Percentiles rank a stretch among this genome's conserved stretches.
These are phyloP conservation scores for Podospora bellae-mahoneyi DNA, from an alignment of 495 filamentous ascomycete genomes.

Conservation along the genomic window DNA sequence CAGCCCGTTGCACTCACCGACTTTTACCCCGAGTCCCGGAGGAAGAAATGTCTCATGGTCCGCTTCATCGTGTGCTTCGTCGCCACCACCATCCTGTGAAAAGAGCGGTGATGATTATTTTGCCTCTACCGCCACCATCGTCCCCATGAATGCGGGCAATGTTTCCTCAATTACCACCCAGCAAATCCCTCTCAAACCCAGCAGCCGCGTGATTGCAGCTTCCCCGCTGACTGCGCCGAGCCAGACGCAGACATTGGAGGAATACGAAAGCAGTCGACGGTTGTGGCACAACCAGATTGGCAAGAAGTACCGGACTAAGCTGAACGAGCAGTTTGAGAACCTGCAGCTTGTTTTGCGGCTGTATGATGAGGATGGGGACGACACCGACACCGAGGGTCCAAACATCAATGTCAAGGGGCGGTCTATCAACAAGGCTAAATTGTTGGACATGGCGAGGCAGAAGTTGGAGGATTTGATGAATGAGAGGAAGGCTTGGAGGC, in stretches of 20 bases:
- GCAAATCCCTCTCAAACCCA: not conserved
- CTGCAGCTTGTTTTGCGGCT: conserved; percentile 22
- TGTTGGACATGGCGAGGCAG: conserved; percentile 25
- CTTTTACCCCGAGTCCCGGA: not conserved
- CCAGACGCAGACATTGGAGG: not conserved
- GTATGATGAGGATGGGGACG: not conserved
- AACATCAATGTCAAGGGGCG: conserved; percentile 5
- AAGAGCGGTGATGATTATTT: not conserved
- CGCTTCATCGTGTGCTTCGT: not conserved
- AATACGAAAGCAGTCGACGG: conserved; percentile 2
- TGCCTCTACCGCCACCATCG: not conserved
- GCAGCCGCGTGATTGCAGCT: not conserved
- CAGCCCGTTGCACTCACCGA: not conserved
- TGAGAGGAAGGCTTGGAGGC: conserved; percentile 18
- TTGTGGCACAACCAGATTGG: conserved; percentile 32
- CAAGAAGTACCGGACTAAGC: conserved; percentile 34
- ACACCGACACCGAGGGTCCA: not conserved
- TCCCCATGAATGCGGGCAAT: not conserved
- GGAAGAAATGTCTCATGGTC: not conserved
- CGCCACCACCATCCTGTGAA: not conserved
- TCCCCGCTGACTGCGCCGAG: not conserved
- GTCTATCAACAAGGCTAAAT: conserved; percentile 25
- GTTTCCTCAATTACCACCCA: not conserved
- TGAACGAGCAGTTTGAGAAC: conserved; percentile 30
- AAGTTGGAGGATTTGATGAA: conserved; percentile 15